A percentile compares a stretch with the other conserved stretches of the same genome.
Conservation (phyloP, 1,284 basidiomycete genomes). For the Phenoliferia sp. region DNA sequence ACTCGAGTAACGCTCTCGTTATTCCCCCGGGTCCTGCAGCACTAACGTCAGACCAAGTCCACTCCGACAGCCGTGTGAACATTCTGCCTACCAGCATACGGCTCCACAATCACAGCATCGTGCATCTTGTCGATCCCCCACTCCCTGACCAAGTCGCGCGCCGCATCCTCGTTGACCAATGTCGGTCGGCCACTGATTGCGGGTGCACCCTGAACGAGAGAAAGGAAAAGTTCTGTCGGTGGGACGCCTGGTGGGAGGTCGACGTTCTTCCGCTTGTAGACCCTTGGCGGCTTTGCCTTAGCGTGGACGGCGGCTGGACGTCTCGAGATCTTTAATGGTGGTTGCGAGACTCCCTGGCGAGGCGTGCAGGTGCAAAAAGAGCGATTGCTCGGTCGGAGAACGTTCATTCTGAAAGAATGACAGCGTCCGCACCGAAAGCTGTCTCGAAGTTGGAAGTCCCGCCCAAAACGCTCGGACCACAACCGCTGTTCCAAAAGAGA, state of each 20-base stretch:
- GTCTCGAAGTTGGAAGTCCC: not conserved
- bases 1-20: constrained; percentile 20
- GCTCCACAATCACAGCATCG: constrained; percentile 22
- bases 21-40: constrained; percentile 21
- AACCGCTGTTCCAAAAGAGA: too few relatives aligned
- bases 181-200: constrained; percentile 19
- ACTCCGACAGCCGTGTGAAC: not conserved
- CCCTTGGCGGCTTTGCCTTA: not conserved
- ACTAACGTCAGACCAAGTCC: not conserved
- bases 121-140: constrained; percentile 32
- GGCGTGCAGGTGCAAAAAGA: constrained; percentile 2
- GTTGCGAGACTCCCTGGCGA: not conserved
- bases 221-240: constrained; percentile 10
- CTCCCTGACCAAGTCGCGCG: constrained; percentile 20
- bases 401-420: not conserved
- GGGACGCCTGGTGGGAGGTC: not conserved
- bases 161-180: constrained; percentile 25
- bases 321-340: not conserved
- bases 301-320: not conserved
- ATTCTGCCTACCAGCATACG: constrained; percentile 16
- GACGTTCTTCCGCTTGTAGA: not conserved
- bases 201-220: not conserved
- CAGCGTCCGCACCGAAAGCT: not conserved
- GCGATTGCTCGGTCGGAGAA: not conserved
- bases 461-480: too few relatives aligned